These are phyloP conservation scores for Albizia julibrissin DNA, from an alignment of 306 rosid species.

Conservation along the genomic window DNA sequence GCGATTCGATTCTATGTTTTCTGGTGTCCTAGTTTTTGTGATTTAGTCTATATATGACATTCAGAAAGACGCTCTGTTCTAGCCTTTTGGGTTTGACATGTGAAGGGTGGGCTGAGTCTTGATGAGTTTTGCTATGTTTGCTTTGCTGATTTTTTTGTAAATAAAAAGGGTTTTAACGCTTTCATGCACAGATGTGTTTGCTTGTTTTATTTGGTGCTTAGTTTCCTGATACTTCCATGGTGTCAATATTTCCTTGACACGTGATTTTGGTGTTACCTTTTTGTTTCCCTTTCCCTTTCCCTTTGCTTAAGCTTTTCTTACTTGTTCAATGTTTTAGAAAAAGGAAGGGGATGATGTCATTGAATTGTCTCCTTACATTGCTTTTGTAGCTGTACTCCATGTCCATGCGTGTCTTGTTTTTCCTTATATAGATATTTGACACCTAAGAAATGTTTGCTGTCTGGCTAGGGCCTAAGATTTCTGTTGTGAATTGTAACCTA, in stretches of 20 bases:
- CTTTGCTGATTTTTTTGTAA: neutral
- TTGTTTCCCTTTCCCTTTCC: too few species aligned
- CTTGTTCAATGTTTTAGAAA: neutral
- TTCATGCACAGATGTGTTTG: neutral
- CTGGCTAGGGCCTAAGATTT: conserved; percentile 19
- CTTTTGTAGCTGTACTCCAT: neutral
- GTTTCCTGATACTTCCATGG: too few species aligned
- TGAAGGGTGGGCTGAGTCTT: neutral
- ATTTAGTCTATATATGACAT: too few species aligned
- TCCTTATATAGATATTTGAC: neutral
- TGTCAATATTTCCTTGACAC: neutral
- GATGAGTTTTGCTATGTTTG: neutral
- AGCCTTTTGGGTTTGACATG: neutral
- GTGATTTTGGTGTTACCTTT: neutral
- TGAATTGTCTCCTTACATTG: neutral
- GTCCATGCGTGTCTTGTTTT: neutral
- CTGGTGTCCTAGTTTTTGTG: conserved; percentile 10
- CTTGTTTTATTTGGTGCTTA: neutral
- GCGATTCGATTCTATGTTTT: neutral
- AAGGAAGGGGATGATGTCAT: neutral
- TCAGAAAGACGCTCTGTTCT: neutral
- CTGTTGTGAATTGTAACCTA: conserved; percentile 16
- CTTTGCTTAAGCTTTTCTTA: too few species aligned
- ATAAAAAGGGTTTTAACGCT: neutral
- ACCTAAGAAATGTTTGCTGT: conserved; percentile 3